Conservation (phyloP, 352 stramenopile species). For the Globisporangium takayamanum region DNA sequence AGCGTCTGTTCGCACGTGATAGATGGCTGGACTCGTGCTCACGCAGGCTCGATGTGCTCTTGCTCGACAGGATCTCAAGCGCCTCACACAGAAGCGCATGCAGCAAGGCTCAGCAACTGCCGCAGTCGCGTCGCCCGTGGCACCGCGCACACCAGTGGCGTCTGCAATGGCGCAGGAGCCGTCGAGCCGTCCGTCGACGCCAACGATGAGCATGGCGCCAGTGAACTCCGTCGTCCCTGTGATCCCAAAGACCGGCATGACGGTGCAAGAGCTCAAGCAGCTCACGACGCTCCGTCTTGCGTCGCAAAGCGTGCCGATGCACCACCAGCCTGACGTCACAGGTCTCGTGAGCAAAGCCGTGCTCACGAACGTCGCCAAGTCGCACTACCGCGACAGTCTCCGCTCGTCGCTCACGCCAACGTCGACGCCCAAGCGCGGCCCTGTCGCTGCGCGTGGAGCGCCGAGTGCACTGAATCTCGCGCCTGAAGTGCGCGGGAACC, state of each 20-base stretch:
- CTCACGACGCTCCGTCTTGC: conserved; percentile 72
- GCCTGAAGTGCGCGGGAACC: conserved; percentile 34
- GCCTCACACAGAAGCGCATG: conserved; percentile 81
- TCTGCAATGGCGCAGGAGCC: conserved; percentile 21
- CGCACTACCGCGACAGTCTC: conserved; percentile 67
- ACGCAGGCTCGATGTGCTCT: not conserved
- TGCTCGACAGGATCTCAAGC: conserved; percentile 50
- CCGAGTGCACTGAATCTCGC: conserved; percentile 21
- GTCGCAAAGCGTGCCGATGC: conserved; percentile 54
- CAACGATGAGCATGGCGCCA: conserved; percentile 58
- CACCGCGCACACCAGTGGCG: conserved; percentile 26
- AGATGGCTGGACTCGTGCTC: not conserved
- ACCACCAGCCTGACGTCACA: conserved; percentile 62
- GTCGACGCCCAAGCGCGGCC: conserved; percentile 37
- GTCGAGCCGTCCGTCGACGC: conserved; percentile 34
- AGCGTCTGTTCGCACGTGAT: not conserved
- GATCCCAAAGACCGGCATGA: conserved; percentile 77
- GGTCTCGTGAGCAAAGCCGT: conserved; percentile 71
- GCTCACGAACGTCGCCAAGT: conserved; percentile 69
- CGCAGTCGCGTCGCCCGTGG: not conserved
- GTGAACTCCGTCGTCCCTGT: conserved; percentile 34
- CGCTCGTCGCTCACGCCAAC: conserved; percentile 48
- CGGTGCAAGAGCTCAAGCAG: conserved; percentile 83
- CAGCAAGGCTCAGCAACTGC: conserved; percentile 33
- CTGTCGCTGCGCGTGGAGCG: conserved; percentile 7